A percentile compares a stretch with the other conserved stretches of the same genome.
Conservation (phyloP, 2,329 filamentous ascomycete genomes). For the Epichloe amarillans region DNA sequence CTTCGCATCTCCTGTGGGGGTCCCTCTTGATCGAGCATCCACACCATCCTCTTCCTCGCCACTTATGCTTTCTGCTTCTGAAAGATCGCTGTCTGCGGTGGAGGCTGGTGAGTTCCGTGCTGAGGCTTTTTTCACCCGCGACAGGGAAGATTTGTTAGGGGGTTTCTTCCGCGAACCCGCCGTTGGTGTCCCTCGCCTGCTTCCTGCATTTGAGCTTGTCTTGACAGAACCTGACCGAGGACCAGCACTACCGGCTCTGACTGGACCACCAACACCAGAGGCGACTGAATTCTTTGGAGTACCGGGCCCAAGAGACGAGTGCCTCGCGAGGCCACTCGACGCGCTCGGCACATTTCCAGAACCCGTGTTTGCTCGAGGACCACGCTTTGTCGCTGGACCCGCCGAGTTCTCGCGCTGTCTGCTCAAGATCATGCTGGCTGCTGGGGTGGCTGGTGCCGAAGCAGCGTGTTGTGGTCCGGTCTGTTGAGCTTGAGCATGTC, state of each 20-base stretch:
- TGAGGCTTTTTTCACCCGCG: conserved; percentile 45
- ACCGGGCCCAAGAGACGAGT: conserved; percentile 49
- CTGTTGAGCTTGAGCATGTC: conserved; percentile 36
- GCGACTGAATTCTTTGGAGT: conserved; percentile 36
- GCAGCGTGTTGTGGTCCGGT: conserved; percentile 25
- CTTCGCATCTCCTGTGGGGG: conserved; percentile 21
- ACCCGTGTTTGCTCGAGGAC: conserved; percentile 33
- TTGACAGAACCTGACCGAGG: conserved; percentile 39
- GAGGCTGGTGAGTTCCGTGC: conserved; percentile 49
- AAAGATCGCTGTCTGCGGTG: conserved; percentile 50
- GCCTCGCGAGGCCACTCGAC: conserved; percentile 46
- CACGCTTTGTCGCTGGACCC: conserved; percentile 43
- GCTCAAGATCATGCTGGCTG: conserved; percentile 45
- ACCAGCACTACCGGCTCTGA: conserved; percentile 45
- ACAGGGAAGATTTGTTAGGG: conserved; percentile 46
- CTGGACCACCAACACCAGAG: conserved; percentile 18
- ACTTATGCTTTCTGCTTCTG: conserved; percentile 45
- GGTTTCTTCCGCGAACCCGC: conserved; percentile 34
- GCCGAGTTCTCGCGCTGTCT: conserved; percentile 46
- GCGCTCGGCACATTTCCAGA: conserved; percentile 34
- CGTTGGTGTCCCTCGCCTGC: conserved; percentile 36
- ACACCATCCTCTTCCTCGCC: conserved; percentile 34
- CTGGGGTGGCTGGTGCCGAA: conserved; percentile 47
- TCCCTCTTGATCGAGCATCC: conserved; percentile 20
- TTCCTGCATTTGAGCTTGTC: conserved; percentile 21